Conservation (phyloP, 345 rosid species). For the Xanthoceras sorbifolium region DNA sequence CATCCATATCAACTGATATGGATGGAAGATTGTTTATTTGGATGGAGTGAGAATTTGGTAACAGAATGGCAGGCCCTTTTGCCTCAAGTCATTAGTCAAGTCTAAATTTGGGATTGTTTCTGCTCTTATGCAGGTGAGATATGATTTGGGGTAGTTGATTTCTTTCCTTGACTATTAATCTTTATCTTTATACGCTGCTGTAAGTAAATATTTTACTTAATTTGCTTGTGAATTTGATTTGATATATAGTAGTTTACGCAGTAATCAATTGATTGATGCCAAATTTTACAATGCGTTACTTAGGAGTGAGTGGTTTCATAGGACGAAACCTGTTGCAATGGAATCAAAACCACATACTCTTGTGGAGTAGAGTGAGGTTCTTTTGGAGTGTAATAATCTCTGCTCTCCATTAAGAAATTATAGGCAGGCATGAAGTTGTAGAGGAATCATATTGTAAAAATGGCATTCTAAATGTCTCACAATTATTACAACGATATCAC, state of each 20-base stretch:
- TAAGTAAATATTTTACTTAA: background rate
- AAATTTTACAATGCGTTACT: too few relatives aligned
- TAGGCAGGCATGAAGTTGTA: too few relatives aligned
- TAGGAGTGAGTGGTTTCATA: too few relatives aligned
- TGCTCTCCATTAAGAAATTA: too few relatives aligned
- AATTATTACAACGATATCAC: too few relatives aligned
- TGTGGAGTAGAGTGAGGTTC: too few relatives aligned
- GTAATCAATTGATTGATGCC: background rate
- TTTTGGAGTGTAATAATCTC: too few relatives aligned
- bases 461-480: too few relatives aligned
- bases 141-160: background rate
- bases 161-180: background rate
- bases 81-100: background rate
- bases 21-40: background rate
- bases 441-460: too few relatives aligned
- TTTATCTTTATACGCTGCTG: background rate
- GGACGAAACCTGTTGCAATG: too few relatives aligned
- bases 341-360: too few relatives aligned
- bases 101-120: background rate
- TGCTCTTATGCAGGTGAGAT: background rate
- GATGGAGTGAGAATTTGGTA: too few relatives aligned
- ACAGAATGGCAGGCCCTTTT: background rate
- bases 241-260: background rate
- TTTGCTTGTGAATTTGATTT: background rate
- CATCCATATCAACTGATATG: background rate